phyloP scores from a whole-genome alignment of 1,284 basidiomycete species.

The Fistulinella cinereoalba region DNA sequence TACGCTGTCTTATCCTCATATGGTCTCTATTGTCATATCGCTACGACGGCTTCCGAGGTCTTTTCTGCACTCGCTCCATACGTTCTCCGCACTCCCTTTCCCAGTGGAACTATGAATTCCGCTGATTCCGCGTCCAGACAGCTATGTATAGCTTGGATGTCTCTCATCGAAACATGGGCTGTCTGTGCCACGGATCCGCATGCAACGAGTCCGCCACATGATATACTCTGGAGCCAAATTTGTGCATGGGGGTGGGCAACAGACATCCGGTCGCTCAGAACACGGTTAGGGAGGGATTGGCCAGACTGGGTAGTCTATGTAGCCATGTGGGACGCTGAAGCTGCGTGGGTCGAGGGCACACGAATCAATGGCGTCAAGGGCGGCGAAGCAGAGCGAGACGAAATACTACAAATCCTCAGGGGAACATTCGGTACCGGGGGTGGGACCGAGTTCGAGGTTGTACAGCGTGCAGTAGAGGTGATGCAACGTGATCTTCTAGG shows the following conservation, averaged over 20 bases:
- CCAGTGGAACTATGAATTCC: background rate
- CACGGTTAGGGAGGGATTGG: constrained; percentile 17
- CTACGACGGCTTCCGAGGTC: constrained; percentile 58
- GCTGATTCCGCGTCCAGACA: constrained; percentile 9
- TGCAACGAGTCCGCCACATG: constrained; percentile 80
- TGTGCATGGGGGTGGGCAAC: constrained; percentile 71
- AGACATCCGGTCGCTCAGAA: constrained; percentile 43
- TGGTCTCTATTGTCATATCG: constrained; percentile 69
- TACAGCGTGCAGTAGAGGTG: constrained; percentile 15
- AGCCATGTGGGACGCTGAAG: constrained; percentile 53
- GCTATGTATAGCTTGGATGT: constrained; percentile 49
- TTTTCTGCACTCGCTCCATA: constrained; percentile 47
- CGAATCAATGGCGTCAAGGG: constrained; percentile 65
- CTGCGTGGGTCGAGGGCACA: constrained; percentile 74
- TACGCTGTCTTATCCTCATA: constrained; percentile 73
- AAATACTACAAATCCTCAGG: constrained; percentile 36
- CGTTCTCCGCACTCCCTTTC: constrained; percentile 32
- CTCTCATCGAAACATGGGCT: constrained; percentile 70
- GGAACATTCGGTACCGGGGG: constrained; percentile 42
- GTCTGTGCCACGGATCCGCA: constrained; percentile 88
- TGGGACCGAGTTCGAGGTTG: constrained; percentile 31
- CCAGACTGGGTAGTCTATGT: constrained; percentile 36
- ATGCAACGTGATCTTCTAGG: constrained; percentile 10
- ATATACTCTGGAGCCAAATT: constrained; percentile 88
- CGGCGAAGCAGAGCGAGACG: constrained; percentile 60